Conservation (phyloP, 1,284 basidiomycete species). For the Ustilago lituana region DNA sequence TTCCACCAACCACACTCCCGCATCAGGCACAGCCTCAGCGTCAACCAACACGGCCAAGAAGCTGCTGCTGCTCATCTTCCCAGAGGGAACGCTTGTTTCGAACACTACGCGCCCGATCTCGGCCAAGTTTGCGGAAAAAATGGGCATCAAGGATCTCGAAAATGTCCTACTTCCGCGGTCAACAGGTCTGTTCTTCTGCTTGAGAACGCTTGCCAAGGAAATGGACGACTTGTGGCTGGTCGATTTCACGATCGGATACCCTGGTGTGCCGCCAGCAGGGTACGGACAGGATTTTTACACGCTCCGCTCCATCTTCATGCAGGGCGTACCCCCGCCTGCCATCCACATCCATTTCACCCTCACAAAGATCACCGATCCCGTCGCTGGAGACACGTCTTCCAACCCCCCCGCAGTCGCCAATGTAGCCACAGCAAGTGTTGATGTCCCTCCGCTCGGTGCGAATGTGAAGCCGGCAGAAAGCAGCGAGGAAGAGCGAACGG, state of each 20-base stretch:
- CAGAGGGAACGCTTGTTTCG: constrained; percentile 62
- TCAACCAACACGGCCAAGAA: constrained; percentile 32
- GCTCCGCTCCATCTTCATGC: constrained; percentile 83
- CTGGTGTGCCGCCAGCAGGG: constrained; percentile 73
- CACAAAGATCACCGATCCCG: constrained; percentile 21
- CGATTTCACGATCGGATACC: constrained; percentile 81
- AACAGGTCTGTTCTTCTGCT: constrained; percentile 85
- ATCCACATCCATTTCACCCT: constrained; percentile 76
- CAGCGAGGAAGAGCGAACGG: constrained; percentile 75
- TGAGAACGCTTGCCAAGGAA: constrained; percentile 81
- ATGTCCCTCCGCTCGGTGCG: constrained; percentile 31
- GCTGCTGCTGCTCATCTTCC: constrained; percentile 59
- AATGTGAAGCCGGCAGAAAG: constrained; percentile 67
- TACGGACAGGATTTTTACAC: constrained; percentile 87
- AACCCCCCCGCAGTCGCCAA: constrained; percentile 14
- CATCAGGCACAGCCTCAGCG: background rate
- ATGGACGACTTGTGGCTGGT: constrained; percentile 81
- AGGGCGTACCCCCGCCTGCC: constrained; percentile 81
- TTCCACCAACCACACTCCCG: constrained; percentile 9
- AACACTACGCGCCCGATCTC: constrained; percentile 46
- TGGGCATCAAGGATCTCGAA: constrained; percentile 75
- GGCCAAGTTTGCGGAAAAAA: constrained; percentile 60
- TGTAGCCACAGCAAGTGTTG: constrained; percentile 4
- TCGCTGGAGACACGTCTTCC: constrained; percentile 10
- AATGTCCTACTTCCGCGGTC: constrained; percentile 87